Evolutionary conservation across 805 yeast species (phyloP).

Genomic region (Candida tammaniensis): DNA sequence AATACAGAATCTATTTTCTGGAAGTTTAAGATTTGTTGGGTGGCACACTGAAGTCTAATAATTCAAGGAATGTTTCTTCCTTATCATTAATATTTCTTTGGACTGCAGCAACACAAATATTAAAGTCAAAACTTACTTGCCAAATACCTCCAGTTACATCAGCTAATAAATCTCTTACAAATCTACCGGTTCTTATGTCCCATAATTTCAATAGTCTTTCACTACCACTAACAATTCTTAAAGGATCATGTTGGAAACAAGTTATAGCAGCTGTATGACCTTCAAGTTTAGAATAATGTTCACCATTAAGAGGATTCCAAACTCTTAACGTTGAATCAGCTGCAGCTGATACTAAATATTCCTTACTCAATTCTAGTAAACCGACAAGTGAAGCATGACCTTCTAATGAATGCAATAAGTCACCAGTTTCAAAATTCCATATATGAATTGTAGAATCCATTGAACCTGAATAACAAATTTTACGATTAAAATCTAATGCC

Average conservation of each 20-base stretch:
- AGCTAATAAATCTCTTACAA: constrained; percentile 67
- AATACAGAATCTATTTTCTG: not conserved
- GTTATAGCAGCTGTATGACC: constrained; percentile 89
- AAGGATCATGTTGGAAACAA: constrained; percentile 86
- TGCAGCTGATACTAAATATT: constrained; percentile 86
- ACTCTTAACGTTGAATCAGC: constrained; percentile 90
- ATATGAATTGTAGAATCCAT: constrained; percentile 85
- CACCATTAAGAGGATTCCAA: constrained; percentile 85
- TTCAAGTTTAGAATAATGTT: constrained; percentile 62
- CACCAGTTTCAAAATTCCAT: constrained; percentile 85
- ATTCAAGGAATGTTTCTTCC: constrained; percentile 72
- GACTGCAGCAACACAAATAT: constrained; percentile 88
- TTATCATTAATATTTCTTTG: constrained; percentile 53
- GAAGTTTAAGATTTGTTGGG: not conserved
- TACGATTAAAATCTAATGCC: constrained; percentile 69
- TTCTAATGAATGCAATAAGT: constrained; percentile 62
- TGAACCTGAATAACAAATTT: constrained; percentile 85
- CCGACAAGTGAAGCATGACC: constrained; percentile 94
- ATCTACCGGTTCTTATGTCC: constrained; percentile 75
- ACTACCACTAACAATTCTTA: constrained; percentile 83
- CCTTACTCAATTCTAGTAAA: constrained; percentile 69
- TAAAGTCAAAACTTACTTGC: constrained; percentile 87
- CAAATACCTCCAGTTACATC: constrained; percentile 85
- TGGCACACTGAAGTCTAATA: constrained; percentile 69
- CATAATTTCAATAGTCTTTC: constrained; percentile 85